Evolutionary conservation across 2,329 filamentous ascomycete species (phyloP).

Genomic region (Talaromyces piceae): DNA sequence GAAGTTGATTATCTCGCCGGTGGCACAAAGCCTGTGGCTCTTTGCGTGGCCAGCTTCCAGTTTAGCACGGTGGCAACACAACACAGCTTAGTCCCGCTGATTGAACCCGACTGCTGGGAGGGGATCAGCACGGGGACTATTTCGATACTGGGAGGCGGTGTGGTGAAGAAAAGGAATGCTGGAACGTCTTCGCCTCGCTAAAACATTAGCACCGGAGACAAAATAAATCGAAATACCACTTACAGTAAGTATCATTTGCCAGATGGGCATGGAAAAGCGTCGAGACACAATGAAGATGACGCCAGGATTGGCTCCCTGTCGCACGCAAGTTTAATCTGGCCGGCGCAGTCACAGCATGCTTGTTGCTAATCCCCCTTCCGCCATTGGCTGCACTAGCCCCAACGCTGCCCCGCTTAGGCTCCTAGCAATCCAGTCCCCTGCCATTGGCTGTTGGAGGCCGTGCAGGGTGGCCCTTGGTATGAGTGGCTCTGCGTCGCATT

Average conservation of each 20-base stretch:
- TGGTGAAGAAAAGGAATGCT: not conserved
- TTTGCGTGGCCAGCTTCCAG: not conserved
- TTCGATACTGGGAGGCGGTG: not conserved
- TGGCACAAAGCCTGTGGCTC: not conserved
- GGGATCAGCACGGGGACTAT: not conserved
- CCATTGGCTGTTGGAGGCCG: not conserved
- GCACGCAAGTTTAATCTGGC: not conserved
- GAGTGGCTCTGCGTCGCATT: not conserved
- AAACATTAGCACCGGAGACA: not conserved
- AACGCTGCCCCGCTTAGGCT: not conserved
- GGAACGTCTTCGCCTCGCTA: not conserved
- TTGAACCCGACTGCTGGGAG: not conserved
- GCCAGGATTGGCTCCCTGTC: not conserved
- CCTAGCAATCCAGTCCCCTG: not conserved
- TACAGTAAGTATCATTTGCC: no score
- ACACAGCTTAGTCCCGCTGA: not conserved
- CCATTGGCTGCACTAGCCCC: not conserved
- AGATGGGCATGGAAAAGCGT: not conserved
- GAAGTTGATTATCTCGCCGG: not conserved
- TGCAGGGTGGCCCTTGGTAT: not conserved
- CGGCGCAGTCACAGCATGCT: not conserved
- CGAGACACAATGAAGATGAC: not conserved
- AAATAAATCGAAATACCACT: not conserved
- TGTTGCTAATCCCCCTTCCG: not conserved
- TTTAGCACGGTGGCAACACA: not conserved